Percentiles rank a stretch among this genome's conserved stretches.
Evolutionary conservation across 2,329 filamentous ascomycete genomes (phyloP).

Genomic region (Aspergillus sergii): DNA sequence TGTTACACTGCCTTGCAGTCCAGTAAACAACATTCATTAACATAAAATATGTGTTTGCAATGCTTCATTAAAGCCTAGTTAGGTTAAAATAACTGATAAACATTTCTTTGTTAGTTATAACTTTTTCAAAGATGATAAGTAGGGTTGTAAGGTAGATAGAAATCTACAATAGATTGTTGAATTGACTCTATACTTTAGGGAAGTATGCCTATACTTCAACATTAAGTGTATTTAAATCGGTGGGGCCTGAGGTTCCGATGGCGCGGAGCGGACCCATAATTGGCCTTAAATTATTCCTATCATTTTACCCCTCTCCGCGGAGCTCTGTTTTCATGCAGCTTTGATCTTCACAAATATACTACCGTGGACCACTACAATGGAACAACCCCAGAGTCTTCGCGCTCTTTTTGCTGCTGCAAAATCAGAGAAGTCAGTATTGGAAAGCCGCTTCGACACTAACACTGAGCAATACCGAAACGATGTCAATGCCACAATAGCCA

Average conservation of each 20-base stretch:
- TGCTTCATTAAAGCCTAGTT: too few relatives aligned
- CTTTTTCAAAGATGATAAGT: neutral
- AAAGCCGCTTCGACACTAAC: conserved; percentile 65
- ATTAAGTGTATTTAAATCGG: neutral
- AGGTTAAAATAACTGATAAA: neutral
- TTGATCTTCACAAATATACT: neutral
- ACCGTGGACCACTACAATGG: conserved; percentile 36
- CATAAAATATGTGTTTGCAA: neutral
- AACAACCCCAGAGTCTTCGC: conserved; percentile 57
- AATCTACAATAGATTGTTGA: neutral
- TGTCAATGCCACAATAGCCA: conserved; percentile 66
- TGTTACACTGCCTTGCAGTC: neutral
- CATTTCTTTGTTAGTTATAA: neutral
- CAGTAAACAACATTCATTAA: neutral
- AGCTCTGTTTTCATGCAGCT: conserved; percentile 18
- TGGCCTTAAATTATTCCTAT: neutral
- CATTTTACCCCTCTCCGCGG: conserved; percentile 18
- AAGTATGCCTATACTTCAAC: neutral
- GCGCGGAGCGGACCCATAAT: conserved; percentile 19
- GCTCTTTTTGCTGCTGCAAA: conserved; percentile 60
- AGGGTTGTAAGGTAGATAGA: neutral
- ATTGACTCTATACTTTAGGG: neutral
- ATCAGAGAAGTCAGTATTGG: conserved; percentile 58
- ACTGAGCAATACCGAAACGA: conserved; percentile 68
- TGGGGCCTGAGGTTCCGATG: neutral